Base-by-base conservation (phyloP, 1,284 basidiomycete genomes). In the Inonotus hispidus region DNA sequence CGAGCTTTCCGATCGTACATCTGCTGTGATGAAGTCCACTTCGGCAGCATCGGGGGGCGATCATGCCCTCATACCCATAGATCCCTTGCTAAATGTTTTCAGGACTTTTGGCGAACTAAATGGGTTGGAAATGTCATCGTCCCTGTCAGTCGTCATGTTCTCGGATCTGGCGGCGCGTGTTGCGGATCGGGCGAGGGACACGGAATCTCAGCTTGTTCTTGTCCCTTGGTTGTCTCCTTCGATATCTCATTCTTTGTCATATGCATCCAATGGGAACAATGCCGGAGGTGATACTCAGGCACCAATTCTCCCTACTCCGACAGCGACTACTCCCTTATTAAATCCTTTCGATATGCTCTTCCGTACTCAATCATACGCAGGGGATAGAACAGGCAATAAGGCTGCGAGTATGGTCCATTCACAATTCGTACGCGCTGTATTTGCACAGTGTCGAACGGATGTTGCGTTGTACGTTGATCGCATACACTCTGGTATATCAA, bases 381-480 rank as follows among this genome's bases (percentile, higher is more conserved):
- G 3, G 7, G 41, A 43, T 43, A 43, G n/a, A n/a, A 16, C 41
- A 3, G 52, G 62, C 8, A 67, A 69, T 38, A 66, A 70, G 27
- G 69, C 72, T 16, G 64, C 71, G 2, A 71, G 71, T 4, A 65
- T 68, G 2, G 71, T 79, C 53, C 82, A 84, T 68, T 79, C 82
- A 11, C 79, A 82, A 56, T 86, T 88, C 63, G 77, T 88, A 49
- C 78, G 87, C 23, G 74, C 77, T 46, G 78, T 88, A 21, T 88
- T 88, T 66, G 73, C 79, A 14, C 78, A 82, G 35, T 75, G 72
- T 3, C 68, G 67, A 8, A 73, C 71, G 32, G 82, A 84, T 66
- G 77, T 88, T 50, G 86, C 82, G 11, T 73, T 90, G 35, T 83
- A 84, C 69, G 82, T 96, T 53, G 92, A 95, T 69, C 76, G 79